Evolutionary conservation across 257 asterid genomes (phyloP).

Genomic region (Coffea eugenioides): DNA sequence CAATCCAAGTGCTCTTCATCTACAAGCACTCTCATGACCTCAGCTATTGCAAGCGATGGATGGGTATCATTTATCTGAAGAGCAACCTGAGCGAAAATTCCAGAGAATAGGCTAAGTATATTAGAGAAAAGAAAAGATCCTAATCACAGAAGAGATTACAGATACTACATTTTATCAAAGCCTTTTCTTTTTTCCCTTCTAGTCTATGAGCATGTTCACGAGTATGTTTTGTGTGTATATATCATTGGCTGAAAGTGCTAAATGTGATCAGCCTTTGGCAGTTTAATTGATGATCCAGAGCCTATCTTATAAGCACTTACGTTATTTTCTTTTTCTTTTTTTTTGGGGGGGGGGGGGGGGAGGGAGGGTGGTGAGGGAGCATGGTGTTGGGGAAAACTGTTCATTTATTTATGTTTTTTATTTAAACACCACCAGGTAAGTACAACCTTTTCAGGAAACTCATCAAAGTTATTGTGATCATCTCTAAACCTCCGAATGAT

Average conservation of each 20-base stretch:
- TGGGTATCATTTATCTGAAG: slow-evolving; percentile 56
- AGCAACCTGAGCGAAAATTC: slow-evolving; percentile 36
- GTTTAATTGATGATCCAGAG: too few relatives aligned
- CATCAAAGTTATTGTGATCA: slow-evolving; percentile 40
- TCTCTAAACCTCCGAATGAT: slow-evolving; percentile 46
- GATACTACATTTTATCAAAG: too few relatives aligned
- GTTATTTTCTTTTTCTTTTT: background rate
- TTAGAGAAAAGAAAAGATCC: background rate
- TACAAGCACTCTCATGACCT: slow-evolving; percentile 49
- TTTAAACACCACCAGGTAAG: slow-evolving; percentile 4
- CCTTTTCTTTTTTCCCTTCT: too few relatives aligned
- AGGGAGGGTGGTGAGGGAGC: background rate
- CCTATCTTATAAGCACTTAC: too few relatives aligned
- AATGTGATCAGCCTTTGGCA: too few relatives aligned
- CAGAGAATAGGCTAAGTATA: slow-evolving; percentile 9
- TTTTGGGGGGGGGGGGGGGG: background rate
- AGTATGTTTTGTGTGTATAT: too few relatives aligned
- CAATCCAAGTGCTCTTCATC: slow-evolving; percentile 47
- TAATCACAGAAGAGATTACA: background rate
- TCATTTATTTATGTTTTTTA: background rate
- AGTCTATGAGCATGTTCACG: too few relatives aligned
- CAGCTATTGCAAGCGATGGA: slow-evolving; percentile 51
- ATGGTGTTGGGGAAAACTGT: background rate
- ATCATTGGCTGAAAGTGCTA: too few relatives aligned
- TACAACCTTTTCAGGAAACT: slow-evolving; percentile 45